These are phyloP conservation scores for Exobasidium cylindrosporum DNA, from an alignment of 1,284 basidiomycete species.

Conservation along the genomic window DNA sequence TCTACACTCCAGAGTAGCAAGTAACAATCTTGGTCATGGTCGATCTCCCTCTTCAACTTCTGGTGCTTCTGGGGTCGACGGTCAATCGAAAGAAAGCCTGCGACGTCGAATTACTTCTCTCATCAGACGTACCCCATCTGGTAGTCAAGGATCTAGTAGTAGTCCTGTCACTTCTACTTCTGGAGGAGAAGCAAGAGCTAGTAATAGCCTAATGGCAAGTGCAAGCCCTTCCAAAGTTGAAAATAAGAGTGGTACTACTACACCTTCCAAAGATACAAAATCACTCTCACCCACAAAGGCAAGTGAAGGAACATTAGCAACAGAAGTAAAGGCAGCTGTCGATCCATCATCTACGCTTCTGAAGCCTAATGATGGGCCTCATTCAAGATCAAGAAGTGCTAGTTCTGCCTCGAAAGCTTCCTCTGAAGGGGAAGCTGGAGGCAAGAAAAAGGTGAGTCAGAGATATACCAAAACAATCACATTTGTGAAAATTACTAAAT, in stretches of 20 bases:
- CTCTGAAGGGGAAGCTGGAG: not conserved
- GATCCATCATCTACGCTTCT: not conserved
- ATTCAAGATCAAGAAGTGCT: not conserved
- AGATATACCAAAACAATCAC: no score
- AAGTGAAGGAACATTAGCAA: not conserved
- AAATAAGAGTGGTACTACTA: not conserved
- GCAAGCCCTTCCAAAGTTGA: no score
- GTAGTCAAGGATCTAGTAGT: not conserved
- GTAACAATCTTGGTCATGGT: not conserved
- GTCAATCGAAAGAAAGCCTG: not conserved
- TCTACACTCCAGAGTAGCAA: not conserved
- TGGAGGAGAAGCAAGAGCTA: not conserved
- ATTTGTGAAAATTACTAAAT: no score
- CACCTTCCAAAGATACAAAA: no score
- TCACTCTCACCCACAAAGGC: no score
- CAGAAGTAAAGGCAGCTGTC: not conserved
- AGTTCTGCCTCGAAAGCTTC: not conserved
- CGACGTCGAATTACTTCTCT: slow-evolving; percentile 12
- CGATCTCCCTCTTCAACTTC: not conserved
- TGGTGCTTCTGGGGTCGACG: not conserved
- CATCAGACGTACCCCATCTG: not conserved
- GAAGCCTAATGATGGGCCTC: not conserved
- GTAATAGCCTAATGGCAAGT: not conserved
- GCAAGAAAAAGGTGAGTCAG: not conserved
- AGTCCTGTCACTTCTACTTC: not conserved